Base-by-base conservation (phyloP, 169 alveolate species). In the Eimeria falciformis region DNA sequence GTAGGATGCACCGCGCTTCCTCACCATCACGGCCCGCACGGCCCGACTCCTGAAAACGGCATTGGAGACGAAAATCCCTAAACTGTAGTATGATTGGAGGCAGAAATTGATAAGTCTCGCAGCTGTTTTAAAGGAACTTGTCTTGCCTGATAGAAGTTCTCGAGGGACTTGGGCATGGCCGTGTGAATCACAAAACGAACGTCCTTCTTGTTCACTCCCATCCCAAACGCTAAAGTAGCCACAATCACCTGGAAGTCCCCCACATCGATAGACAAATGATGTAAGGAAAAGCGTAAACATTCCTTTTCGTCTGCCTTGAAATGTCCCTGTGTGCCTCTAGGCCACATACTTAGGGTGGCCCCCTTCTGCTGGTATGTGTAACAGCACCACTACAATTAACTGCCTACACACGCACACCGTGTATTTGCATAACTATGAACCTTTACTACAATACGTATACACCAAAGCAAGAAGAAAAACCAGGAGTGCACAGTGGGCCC, bases 221-320 rank as follows among this genome's bases (percentile, higher is more conserved):
- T 98, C 4, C 99, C 99, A 95, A 99, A 99, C n/a, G 99, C 99
- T 23, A 98, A 96, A 0, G 99, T 98, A 17, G 99, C 99, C 0
- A 98, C 99, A 71, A 98, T 97, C 3, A 98, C 98, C 88, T 98
- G 91, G 12, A 23, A 3, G 23, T 68, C 5, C 18, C 46, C 73
- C 40, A 53, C 14, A 53, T 14, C 62, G 62, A 53, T 11, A 4
- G 62, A 33, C 40, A 2, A 33, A 33, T 1, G 40, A 33, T 33
- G 40, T 33, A 0, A 33, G 40, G 2, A 33, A 33, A 33, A 33
- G 40, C 40, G 40, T 33, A 33, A 33, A 33, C 40, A 33, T 2
- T 2, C 40, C 40, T 33, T 33, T 33, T 2, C 2, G 40, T 33
- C 40, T 33, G 40, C 2, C 40, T 33, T 33, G 40, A 33, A 1